Base-by-base conservation (phyloP, 345 rosid species). In the Pistacia vera region DNA sequence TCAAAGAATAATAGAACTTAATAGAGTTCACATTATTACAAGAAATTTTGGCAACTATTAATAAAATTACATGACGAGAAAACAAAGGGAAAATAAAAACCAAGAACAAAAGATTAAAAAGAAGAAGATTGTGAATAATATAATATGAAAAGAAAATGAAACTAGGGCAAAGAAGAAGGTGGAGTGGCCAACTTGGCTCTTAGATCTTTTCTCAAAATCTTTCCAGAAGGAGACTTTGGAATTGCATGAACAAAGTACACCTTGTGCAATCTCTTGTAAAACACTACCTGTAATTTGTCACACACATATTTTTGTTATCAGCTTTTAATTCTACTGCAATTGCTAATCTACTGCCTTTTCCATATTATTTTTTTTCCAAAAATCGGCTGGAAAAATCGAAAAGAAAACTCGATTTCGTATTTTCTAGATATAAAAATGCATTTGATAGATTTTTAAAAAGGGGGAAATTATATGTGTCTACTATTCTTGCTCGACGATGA, bases 211-310 rank as follows among this genome's bases (percentile, higher is more conserved):
- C 98, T 88, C 70, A 94, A 75, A 61, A 94, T 94, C 87, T 94
- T 92, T 8, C 98, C 98, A 0, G 98, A 82, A 8, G 98, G 93
- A 76, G 97, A 91, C 85, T 90, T 94, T 0, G 98, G 98, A 77
- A 94, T 91, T 10, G 98, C 85, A 67, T 90, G 85, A 75, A 90
- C 91, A 75, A 94, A 94, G 77, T 83, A 73, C 22, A 94, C 94
- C 75, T 82, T 90, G 81, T 91, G 94, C 79, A 94, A 78, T 85
- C 81, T 87, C 90, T 94, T 94, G 84, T 94, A 94, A 78, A 90
- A 94, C 52, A 94, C 96, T 73, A 94, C 98, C 95, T 89, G 83
- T 41, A 41, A 41, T 41, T 41, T 41, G 6, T 30, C 33, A 30
- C 46, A 41, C 46, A 41, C 46, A 41, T 8, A 41, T 41, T 41